Conservation (phyloP, 2,329 filamentous ascomycete genomes). For the Fusarium sp. region DNA sequence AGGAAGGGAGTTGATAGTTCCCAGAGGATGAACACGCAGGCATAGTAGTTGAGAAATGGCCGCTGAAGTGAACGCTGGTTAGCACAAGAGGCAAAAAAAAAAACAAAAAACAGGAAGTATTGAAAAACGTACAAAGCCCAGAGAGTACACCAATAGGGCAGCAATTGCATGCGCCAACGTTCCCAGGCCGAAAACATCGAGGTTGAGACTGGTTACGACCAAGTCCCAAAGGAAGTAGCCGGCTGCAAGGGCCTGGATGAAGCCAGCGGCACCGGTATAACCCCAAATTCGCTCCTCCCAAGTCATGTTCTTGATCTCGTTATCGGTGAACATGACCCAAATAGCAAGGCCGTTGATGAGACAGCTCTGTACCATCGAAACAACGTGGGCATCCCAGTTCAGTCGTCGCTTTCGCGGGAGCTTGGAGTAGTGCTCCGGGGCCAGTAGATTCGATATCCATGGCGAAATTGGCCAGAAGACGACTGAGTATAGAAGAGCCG, state of each 20-base stretch:
- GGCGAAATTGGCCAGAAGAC: conserved; percentile 74
- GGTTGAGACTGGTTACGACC: conserved; percentile 69
- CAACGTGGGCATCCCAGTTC: conserved; percentile 87
- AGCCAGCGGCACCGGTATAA: conserved; percentile 73
- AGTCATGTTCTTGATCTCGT: conserved; percentile 71
- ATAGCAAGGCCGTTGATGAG: conserved; percentile 77
- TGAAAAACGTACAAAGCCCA: conserved; percentile 74
- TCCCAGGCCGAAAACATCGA: conserved; percentile 77
- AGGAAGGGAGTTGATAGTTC: conserved; percentile 85
- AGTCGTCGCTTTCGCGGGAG: conserved; percentile 67
- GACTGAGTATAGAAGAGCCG: conserved; percentile 72
- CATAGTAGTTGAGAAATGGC: conserved; percentile 86
- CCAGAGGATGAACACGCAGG: conserved; percentile 81
- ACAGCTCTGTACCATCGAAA: conserved; percentile 79
- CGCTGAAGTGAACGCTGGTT: conserved; percentile 58
- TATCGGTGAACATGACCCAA: conserved; percentile 73
- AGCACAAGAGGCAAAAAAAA: neutral
- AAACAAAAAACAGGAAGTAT: neutral
- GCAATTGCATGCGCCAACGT: conserved; percentile 79
- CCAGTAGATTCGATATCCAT: conserved; percentile 66
- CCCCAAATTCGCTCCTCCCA: conserved; percentile 76
- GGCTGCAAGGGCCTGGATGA: conserved; percentile 77
- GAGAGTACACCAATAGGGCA: conserved; percentile 75
- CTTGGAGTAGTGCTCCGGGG: conserved; percentile 70
- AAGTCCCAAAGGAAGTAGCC: conserved; percentile 90